Base-by-base conservation (phyloP, 352 stramenopile genomes). In the Thalassiosira livingstoniorum region DNA sequence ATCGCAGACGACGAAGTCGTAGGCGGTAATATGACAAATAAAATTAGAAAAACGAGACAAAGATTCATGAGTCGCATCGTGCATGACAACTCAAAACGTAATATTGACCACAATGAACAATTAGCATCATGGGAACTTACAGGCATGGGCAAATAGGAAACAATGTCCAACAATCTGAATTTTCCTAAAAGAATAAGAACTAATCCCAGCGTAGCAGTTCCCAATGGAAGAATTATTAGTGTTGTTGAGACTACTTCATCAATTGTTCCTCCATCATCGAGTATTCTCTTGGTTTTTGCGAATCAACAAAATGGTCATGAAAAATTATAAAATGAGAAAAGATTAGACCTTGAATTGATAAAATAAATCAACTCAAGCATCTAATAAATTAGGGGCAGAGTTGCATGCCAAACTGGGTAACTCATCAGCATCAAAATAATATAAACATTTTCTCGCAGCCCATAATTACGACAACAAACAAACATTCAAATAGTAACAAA, bases 111-210 rank as follows among this genome's bases (percentile, higher is more conserved):
- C 15, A 61, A 25, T 61, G 18, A 65, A 18, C 11, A 39, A 23
- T 25, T 2, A 18, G 27, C 29, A 65, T 15, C 27, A 39, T 45
- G 11, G 1, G 91, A 3, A 45, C 15, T 35, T 0, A 98, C 96
- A 1, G 95, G 95, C 91, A 97, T 97, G 1, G 96, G 96, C 32
- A 98, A 78, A 80, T 98, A 98, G 34, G 92, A 96, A 54, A 98
- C 95, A 54, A 97, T 90, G 7, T 94, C 90, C 1, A 95, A 94
- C 34, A 98, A 90, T 74, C 95, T 95, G 73, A 98, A 96, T 51
- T 94, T 95, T 13, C 95, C 95, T 43, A 97, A 92, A 34, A 97
- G 75, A 43, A 98, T 94, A 3, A 98, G 86, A 27, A 95, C 92
- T 0, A 97, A 76, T 1, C 96, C 96, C 0, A 98, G 83, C 42